Conservation (phyloP, 192 early-diverging fungal genomes). For the Gonapodya prolifera region DNA sequence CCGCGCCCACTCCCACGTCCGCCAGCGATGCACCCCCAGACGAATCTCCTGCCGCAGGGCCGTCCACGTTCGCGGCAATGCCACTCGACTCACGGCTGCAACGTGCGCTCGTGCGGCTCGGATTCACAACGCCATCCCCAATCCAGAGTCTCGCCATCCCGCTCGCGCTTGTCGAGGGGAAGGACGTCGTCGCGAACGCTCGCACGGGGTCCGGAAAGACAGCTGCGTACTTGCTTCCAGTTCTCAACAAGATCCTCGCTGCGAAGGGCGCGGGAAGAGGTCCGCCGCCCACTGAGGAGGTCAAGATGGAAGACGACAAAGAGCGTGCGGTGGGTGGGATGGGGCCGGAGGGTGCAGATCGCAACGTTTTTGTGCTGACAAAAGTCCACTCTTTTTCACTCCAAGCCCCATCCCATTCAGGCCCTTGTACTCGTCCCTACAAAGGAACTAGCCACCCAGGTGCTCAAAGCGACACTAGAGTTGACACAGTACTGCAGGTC, state of each 20-base stretch:
- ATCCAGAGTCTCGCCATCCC: slow-evolving; percentile 85
- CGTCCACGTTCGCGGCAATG: slow-evolving; percentile 36
- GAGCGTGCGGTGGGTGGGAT: too few relatives aligned
- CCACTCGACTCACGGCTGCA: slow-evolving; percentile 80
- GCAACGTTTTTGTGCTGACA: too few relatives aligned
- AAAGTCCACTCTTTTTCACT: neutral
- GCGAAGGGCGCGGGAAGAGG: slow-evolving; percentile 54
- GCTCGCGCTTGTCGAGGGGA: slow-evolving; percentile 68
- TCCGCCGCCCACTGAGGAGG: too few relatives aligned
- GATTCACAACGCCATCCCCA: slow-evolving; percentile 72
- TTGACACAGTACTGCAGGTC: slow-evolving; percentile 62
- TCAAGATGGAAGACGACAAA: too few relatives aligned
- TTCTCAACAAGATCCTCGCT: slow-evolving; percentile 79
- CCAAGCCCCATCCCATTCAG: neutral
- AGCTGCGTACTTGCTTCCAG: slow-evolving; percentile 81
- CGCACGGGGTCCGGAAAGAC: slow-evolving; percentile 96
- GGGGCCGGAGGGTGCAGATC: too few relatives aligned
- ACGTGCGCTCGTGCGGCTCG: slow-evolving; percentile 71
- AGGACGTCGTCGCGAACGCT: slow-evolving; percentile 85
- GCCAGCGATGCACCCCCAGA: neutral
- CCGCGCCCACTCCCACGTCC: neutral
- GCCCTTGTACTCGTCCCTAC: slow-evolving; percentile 85
- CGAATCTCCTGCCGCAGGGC: neutral
- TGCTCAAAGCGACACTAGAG: slow-evolving; percentile 58
- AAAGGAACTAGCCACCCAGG: slow-evolving; percentile 89